Evolutionary conservation across 495 filamentous ascomycete genomes (phyloP), one percentile per base, ranked within the genome.

Genomic region (Talaromyces thailandensis): DNA sequence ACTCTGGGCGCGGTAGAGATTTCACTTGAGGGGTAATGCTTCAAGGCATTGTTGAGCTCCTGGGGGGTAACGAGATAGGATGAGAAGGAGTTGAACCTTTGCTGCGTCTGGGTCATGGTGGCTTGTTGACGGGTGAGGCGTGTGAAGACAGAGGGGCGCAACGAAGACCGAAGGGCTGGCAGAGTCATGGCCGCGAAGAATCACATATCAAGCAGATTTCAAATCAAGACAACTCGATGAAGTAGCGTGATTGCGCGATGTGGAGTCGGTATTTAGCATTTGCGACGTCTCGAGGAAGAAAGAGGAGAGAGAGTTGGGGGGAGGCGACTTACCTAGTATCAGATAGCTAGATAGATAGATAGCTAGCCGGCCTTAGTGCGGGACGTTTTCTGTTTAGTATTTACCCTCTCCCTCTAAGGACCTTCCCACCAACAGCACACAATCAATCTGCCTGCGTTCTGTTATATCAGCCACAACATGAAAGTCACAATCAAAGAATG

Each of bases 401-500:
- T 43, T 58, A 35, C 55, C 25, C n/a, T n/a, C n/a, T n/a, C n/a
- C n/a, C n/a, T n/a, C n/a, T n/a, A n/a, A n/a, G n/a, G n/a, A n/a
- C n/a, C n/a, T n/a, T n/a, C n/a, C 32, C 32, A 14, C 0, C 32
- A 37, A 0, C 32, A 37, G 11, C 1, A 37, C 32, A 37, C 31
- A 14, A 37, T 50, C 32, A 23, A 43, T 64, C 48, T 57, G 23
- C 32, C 7, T 25, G 56, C 43, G 12, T n/a, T n/a, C n/a, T n/a
- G n/a, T n/a, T n/a, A n/a, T 56, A 48, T 40, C 45, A 26, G 45
- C 35, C 24, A 51, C 56, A 75, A 45, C 43, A 96, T 99, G 94
- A 98, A 96, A 73, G 92, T 98, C 73, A 91, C 82, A 14, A 92
- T 98, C 76, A 90, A 87, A 70, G 82, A 88, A 71, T 98, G 92